Conservation (phyloP, 495 filamentous ascomycete genomes). For the Tricharina praecox region DNA sequence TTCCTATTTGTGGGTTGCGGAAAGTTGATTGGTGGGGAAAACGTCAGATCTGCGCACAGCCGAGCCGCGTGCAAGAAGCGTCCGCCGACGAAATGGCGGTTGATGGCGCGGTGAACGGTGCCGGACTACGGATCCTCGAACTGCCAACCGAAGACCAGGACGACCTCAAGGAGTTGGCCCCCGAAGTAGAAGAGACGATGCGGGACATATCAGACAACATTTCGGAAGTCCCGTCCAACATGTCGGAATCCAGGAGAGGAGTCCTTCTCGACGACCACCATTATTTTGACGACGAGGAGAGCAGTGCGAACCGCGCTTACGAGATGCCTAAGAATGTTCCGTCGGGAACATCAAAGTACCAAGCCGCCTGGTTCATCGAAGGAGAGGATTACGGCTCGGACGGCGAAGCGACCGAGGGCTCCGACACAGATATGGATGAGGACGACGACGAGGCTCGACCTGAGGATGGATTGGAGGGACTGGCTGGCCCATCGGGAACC, state of each 20-base stretch:
- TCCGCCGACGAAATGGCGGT: constrained; percentile 50
- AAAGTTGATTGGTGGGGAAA: constrained; percentile 9
- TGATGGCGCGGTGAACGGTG: constrained; percentile 33
- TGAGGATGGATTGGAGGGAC: constrained; percentile 64
- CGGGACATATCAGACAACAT: constrained; percentile 37
- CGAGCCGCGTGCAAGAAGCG: neutral
- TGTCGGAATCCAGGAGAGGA: constrained; percentile 40
- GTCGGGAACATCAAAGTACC: constrained; percentile 81
- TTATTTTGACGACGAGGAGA: constrained; percentile 87
- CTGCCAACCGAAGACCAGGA: constrained; percentile 61
- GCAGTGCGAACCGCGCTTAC: constrained; percentile 33
- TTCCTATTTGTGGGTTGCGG: constrained; percentile 30
- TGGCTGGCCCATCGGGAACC: constrained; percentile 49
- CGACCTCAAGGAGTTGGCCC: constrained; percentile 63
- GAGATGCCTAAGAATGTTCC: constrained; percentile 57
- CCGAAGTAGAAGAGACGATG: constrained; percentile 69
- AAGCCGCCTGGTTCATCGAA: constrained; percentile 74
- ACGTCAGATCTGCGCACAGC: constrained; percentile 20
- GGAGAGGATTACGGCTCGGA: constrained; percentile 69
- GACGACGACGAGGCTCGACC: constrained; percentile 34
- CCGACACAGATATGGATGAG: constrained; percentile 35
- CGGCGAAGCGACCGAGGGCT: constrained; percentile 49
- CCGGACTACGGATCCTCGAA: constrained; percentile 41
- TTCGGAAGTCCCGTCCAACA: constrained; percentile 38
- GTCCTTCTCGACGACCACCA: constrained; percentile 93